Evolutionary conservation across 2,329 filamentous ascomycete species (phyloP).

Genomic region (Juglanconis oblonga): DNA sequence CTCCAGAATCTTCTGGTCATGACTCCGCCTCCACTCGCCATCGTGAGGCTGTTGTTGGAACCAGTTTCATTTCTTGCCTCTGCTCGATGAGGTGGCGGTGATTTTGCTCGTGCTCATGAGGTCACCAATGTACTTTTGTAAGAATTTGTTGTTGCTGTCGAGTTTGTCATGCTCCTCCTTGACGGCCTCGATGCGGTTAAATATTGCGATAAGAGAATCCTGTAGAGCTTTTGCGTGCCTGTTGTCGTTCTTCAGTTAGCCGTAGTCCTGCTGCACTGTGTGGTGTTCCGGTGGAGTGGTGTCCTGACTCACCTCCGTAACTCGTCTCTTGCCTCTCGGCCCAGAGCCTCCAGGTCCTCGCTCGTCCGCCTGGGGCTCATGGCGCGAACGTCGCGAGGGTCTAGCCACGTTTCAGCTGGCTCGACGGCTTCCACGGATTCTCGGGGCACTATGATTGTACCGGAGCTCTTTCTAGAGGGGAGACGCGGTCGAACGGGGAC

Average conservation of each 20-base stretch:
- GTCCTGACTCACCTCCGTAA: slow-evolving; percentile 48
- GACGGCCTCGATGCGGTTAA: slow-evolving; percentile 91
- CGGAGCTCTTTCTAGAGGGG: slow-evolving; percentile 73
- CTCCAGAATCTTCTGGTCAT: not conserved
- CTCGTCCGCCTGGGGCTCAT: slow-evolving; percentile 93
- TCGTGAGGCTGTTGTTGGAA: not conserved
- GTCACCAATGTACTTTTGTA: slow-evolving; percentile 97
- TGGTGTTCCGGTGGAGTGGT: not conserved
- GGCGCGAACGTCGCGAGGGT: slow-evolving; percentile 82
- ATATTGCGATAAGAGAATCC: slow-evolving; percentile 82
- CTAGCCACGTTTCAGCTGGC: slow-evolving; percentile 70
- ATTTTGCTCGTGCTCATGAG: slow-evolving; percentile 84
- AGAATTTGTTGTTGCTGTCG: slow-evolving; percentile 92
- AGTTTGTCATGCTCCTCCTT: slow-evolving; percentile 95
- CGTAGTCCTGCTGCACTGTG: not conserved
- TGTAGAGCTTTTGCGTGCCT: slow-evolving; percentile 89
- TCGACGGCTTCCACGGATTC: slow-evolving; percentile 68
- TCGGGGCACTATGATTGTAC: slow-evolving; percentile 77
- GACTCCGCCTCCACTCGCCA: not conserved
- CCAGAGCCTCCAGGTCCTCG: slow-evolving; percentile 84
- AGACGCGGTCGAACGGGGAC: slow-evolving; percentile 62
- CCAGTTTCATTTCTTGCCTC: slow-evolving; percentile 49
- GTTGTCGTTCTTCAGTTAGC: slow-evolving; percentile 18
- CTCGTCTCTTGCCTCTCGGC: slow-evolving; percentile 73
- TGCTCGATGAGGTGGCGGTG: slow-evolving; percentile 50